Evolutionary conservation across 345 rosid genomes (phyloP).

Genomic region (Rhodamnia rubescens): DNA sequence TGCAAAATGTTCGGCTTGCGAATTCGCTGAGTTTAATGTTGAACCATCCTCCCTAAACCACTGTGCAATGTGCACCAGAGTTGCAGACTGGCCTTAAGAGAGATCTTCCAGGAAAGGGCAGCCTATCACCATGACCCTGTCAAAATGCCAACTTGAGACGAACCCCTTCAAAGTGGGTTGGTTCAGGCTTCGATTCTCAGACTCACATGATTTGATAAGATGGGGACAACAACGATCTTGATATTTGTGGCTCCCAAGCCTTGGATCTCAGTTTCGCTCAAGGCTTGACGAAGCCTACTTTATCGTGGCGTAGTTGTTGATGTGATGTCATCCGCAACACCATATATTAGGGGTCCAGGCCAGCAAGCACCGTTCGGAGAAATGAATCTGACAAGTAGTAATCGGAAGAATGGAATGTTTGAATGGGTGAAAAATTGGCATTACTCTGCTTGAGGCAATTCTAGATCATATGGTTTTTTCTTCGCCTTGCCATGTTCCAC

Average conservation of each 20-base stretch:
- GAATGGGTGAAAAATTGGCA: accelerated
- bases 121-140: too few species aligned
- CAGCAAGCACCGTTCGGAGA: neutral
- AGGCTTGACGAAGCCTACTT: neutral
- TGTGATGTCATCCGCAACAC: neutral
- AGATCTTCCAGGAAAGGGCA: too few species aligned
- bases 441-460: neutral
- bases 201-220: too few species aligned
- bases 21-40: too few species aligned
- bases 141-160: too few species aligned
- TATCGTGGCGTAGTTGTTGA: neutral
- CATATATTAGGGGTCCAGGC: neutral
- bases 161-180: too few species aligned
- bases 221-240: neutral
- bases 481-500: conserved; percentile 7
- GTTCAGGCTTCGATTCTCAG: too few species aligned
- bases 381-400: neutral
- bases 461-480: neutral
- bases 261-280: neutral
- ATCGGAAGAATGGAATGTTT: neutral
- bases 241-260: neutral
- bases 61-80: too few species aligned
- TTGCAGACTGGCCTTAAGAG: too few species aligned
- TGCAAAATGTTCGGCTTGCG: too few species aligned
- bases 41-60: too few species aligned